These are phyloP conservation scores for Gossypium trilobum DNA, from an alignment of 441 rosid species.

Conservation along the genomic window DNA sequence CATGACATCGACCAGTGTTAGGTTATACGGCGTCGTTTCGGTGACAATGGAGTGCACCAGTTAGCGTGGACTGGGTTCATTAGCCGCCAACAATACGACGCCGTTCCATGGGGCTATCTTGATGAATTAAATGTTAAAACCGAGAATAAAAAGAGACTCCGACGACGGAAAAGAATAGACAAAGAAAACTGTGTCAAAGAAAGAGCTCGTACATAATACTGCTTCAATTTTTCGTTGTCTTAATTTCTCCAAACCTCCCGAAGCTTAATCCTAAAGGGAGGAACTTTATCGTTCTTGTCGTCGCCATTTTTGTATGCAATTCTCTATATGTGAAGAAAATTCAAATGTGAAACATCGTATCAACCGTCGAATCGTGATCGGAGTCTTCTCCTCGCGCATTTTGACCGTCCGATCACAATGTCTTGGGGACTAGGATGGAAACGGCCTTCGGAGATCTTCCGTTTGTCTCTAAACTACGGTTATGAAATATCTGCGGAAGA, in stretches of 20 bases:
- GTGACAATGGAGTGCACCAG: background rate
- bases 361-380: slow-evolving; percentile 19
- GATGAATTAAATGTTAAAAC: background rate
- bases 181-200: background rate
- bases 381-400: background rate
- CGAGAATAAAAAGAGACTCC: background rate
- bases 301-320: background rate
- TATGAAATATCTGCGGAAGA: slow-evolving; percentile 54
- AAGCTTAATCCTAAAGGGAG: slow-evolving; percentile 1
- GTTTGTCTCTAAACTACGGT: slow-evolving; percentile 58
- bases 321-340: background rate
- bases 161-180: background rate
- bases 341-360: slow-evolving; percentile 4
- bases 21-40: background rate
- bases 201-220: background rate
- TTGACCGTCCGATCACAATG: slow-evolving; percentile 29
- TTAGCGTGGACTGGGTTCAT: background rate
- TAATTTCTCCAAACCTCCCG: background rate
- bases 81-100: background rate
- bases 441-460: slow-evolving; percentile 73
- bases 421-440: slow-evolving; percentile 97
- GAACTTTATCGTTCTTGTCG: background rate
- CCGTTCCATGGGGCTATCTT: background rate
- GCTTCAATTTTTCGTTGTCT: background rate
- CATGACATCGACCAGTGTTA: background rate